Evolutionary conservation across 1,284 basidiomycete genomes (phyloP), one percentile per base, ranked within the genome.

Genomic region (Cystobasidium slooffiae): DNA sequence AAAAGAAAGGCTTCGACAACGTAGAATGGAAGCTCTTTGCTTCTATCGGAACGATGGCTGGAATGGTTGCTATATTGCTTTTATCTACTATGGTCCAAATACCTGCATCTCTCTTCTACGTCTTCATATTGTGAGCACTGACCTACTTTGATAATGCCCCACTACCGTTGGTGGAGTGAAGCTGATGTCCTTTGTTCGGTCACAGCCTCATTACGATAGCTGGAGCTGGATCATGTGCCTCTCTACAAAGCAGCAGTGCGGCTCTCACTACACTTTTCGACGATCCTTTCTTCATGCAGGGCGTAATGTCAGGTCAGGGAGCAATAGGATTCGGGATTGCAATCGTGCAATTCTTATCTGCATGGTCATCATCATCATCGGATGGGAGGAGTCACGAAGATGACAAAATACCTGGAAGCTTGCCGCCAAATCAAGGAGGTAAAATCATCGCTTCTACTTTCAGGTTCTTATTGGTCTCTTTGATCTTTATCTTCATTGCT

Each of bases 261-360:
- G 74, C 66, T 58, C 59, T 69, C 16, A 59, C 66, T 44, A 78
- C 79, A 7, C 65, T 79, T 9, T 76, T 74, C 37, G 80, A 80
- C 61, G 79, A 79, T 9, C 77, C 80, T 12, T 56, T 63, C 31
- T 81, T 77, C 72, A 74, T 81, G n/a, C 78, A 80, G 59, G 78
- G 75, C 22, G 78, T 80, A 47, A 68, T 81, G 49, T 75, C 69
- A 6, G 80, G 80, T 6, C 80, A 81, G 66, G 78, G 78, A 10
- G 78, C 78, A 41, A 77, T 80, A 59, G 80, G 78, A 0, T 76
- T 79, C 44, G 76, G 76, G 10, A 78, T 81, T 47, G 76, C 79
- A 6, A 52, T 78, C 44, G 73, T 78, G 18, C 80, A 81, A 59
- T 76, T 81, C 46, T 49, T 79, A n/a, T 63, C 78, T 0, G 78